Conservation (phyloP, 2,329 filamentous ascomycete species). For the Thielaviopsis musarum region DNA sequence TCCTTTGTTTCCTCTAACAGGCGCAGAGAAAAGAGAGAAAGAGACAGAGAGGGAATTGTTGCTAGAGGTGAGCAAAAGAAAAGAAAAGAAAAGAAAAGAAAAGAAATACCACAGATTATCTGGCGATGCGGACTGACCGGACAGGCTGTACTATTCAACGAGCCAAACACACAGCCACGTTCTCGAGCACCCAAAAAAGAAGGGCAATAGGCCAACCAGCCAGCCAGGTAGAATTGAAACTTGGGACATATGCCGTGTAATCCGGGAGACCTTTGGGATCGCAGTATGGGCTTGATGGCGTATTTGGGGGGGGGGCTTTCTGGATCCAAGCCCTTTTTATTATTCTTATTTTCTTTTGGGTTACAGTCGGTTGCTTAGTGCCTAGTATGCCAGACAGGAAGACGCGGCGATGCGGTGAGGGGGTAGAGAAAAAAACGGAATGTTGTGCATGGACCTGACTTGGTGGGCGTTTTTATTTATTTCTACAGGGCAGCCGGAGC, state of each 20-base stretch:
- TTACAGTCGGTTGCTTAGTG: too few species aligned
- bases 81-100: neutral
- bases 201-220: neutral
- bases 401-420: neutral
- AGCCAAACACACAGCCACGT: neutral
- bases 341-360: neutral
- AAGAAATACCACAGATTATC: neutral
- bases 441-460: neutral
- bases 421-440: neutral
- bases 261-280: neutral
- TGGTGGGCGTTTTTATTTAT: neutral
- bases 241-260: neutral
- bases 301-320: neutral
- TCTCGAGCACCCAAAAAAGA: neutral
- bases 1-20: neutral
- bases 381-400: neutral
- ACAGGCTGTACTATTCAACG: neutral
- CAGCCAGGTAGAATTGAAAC: neutral
- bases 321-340: neutral
- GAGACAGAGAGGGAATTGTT: neutral
- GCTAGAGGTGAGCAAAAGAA: neutral
- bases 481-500: neutral
- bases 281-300: neutral
- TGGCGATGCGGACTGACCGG: neutral
- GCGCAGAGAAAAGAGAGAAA: neutral